Evolutionary conservation across 768 basidiomycete genomes (phyloP), one percentile per base, ranked within the genome.

Genomic region (Glaciozyma martinii): DNA sequence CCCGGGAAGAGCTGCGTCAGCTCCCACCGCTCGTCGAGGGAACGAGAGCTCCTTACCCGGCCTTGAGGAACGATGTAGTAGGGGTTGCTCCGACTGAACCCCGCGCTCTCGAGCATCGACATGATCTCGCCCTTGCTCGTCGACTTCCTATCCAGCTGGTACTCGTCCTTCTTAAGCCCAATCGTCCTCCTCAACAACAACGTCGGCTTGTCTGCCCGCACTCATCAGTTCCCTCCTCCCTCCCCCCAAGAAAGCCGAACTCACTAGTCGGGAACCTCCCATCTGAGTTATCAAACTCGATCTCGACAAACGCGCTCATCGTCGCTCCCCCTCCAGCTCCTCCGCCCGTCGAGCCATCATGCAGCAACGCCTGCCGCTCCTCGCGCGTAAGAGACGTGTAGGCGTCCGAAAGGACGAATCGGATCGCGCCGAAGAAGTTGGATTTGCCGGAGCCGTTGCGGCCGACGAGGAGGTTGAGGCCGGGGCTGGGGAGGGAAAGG

Each of bases 1-100:
- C 19, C 19, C 37, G 7, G 8, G 23, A 21, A 23, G 23, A 30
- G 10, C 15, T n/a, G 42, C 43, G 29, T 52, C 49, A 33, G 37
- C 61, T 12, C 30, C 27, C 27, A 27, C 30, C 12, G 25, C 42
- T 1, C 12, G 19, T 13, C 40, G 6, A 46, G 32, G 27, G 59
- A 59, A 40, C 43, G 23, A 25, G 21, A 33, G 43, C 15, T 21
- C 82, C 86, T 77, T 72, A 95, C 93, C 58, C 94, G 80, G 59
- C 95, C 95, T 80, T 99, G 95, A 3, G 95, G 95, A 0, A 98
- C 94, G 70, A 99, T 99, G 73, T 98, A 99, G 76, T 98, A 99
- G 0, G 95, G 95, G 74, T 98, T 99, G n/a, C 87, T 87, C 74
- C 90, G 89, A 78, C 89, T 91, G 79, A 99, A 99, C 1, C 95